These are phyloP conservation scores for Kwoniella sp. DNA, from an alignment of 768 basidiomycete genomes.

Conservation along the genomic window DNA sequence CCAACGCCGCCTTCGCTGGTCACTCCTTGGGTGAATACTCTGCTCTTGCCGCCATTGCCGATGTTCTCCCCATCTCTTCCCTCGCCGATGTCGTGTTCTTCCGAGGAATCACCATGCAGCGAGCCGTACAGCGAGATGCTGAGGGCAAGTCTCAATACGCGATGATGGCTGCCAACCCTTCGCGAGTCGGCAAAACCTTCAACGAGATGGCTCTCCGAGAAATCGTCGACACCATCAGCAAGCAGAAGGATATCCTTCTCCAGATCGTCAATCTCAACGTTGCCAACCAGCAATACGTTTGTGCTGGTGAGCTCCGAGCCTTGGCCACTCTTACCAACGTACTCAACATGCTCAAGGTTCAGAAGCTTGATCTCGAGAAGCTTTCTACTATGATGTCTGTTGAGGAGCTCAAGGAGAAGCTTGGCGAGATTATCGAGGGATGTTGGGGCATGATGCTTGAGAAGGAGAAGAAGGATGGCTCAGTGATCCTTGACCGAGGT, in stretches of 20 bases:
- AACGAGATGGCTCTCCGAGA: slow-evolving; percentile 94
- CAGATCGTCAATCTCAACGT: slow-evolving; percentile 90
- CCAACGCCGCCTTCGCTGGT: slow-evolving; percentile 89
- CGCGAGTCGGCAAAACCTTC: slow-evolving; percentile 90
- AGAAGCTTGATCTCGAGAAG: slow-evolving; percentile 87
- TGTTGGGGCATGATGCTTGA: slow-evolving; percentile 75
- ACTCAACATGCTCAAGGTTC: slow-evolving; percentile 90
- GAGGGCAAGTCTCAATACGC: slow-evolving; percentile 93
- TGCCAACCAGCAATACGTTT: slow-evolving; percentile 99
- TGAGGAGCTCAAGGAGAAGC: slow-evolving; percentile 95
- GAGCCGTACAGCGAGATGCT: slow-evolving; percentile 93
- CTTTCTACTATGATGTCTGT: slow-evolving; percentile 82
- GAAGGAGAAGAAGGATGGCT: slow-evolving; percentile 77
- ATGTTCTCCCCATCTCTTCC: slow-evolving; percentile 89
- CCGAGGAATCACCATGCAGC: slow-evolving; percentile 99
- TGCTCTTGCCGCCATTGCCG: slow-evolving; percentile 94
- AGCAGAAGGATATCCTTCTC: slow-evolving; percentile 74
- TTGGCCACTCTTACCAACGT: slow-evolving; percentile 94
- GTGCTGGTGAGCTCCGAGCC: slow-evolving; percentile 91
- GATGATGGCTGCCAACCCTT: slow-evolving; percentile 99
- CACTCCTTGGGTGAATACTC: slow-evolving; percentile 99
- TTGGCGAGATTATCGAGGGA: slow-evolving; percentile 83
- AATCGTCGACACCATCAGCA: slow-evolving; percentile 87
- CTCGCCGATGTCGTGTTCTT: slow-evolving; percentile 99
- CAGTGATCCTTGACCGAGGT: slow-evolving; percentile 92